Percentiles rank a stretch among this genome's conserved stretches.
These are phyloP conservation scores for Lithohypha guttulata DNA, from an alignment of 2,329 filamentous ascomycete species.

Conservation along the genomic window DNA sequence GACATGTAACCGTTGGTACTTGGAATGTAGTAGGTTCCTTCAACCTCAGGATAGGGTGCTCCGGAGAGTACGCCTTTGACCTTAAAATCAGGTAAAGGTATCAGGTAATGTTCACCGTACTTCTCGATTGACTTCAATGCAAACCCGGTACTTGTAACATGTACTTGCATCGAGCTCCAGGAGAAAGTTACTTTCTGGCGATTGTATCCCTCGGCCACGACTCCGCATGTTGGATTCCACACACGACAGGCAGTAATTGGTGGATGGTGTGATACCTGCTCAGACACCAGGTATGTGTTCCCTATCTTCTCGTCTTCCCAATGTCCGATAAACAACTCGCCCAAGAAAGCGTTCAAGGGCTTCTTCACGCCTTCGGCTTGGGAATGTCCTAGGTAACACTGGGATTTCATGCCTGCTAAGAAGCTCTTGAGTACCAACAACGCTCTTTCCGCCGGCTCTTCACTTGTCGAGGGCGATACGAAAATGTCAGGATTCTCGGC, in stretches of 20 bases:
- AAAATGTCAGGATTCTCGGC: conserved; percentile 67
- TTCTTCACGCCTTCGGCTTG: conserved; percentile 19
- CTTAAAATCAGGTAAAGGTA: conserved; percentile 18
- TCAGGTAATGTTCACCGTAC: conserved; percentile 18
- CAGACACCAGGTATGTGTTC: conserved; percentile 16
- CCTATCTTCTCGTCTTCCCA: conserved; percentile 22
- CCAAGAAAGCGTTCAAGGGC: conserved; percentile 21
- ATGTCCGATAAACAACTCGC: conserved; percentile 17
- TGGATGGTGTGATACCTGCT: conserved; percentile 24
- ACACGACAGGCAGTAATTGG: conserved; percentile 21
- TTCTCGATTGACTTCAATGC: conserved; percentile 14
- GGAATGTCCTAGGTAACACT: conserved; percentile 35
- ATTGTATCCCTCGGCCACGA: conserved; percentile 20
- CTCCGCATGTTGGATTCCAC: conserved; percentile 18
- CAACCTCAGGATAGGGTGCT: conserved; percentile 34
- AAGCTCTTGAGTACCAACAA: conserved; percentile 94
- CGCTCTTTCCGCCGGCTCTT: conserved; percentile 70
- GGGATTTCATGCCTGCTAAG: conserved; percentile 81
- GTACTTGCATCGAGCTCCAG: conserved; percentile 54
- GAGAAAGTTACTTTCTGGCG: conserved; percentile 20
- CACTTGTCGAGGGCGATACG: conserved; percentile 67
- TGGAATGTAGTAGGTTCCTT: conserved; percentile 16
- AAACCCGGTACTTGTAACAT: conserved; percentile 18
- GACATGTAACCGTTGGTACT: conserved; percentile 19
- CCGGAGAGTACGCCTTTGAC: conserved; percentile 30